phyloP scores from a whole-genome alignment of 805 yeast genomes.

The Myxozyma vanderwaltii region DNA sequence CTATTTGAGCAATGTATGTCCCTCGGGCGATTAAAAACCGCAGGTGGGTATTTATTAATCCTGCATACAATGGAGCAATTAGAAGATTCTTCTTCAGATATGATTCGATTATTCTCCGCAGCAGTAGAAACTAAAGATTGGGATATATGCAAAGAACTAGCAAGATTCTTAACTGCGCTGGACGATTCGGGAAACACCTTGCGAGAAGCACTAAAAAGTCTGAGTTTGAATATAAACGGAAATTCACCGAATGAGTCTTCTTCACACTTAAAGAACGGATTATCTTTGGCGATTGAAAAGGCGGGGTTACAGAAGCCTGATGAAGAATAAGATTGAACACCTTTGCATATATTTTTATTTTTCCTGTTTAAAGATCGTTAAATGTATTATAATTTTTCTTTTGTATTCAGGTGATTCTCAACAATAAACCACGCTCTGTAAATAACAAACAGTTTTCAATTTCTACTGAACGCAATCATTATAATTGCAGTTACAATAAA shows the following conservation, averaged over 20 bases:
- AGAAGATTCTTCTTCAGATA: slow-evolving; percentile 38
- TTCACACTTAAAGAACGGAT: too few relatives aligned
- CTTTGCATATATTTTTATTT: too few relatives aligned
- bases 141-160: slow-evolving; percentile 45
- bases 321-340: too few relatives aligned
- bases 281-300: not conserved
- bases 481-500: too few relatives aligned
- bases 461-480: too few relatives aligned
- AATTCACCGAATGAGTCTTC: not conserved
- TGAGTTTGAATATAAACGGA: slow-evolving; percentile 2
- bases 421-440: too few relatives aligned
- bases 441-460: too few relatives aligned
- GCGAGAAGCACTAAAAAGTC: slow-evolving; percentile 18
- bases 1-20: slow-evolving; percentile 44
- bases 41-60: slow-evolving; percentile 47
- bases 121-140: slow-evolving; percentile 43
- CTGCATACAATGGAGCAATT: slow-evolving; percentile 43
- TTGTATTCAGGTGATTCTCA: not conserved
- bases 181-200: slow-evolving; percentile 40
- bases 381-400: too few relatives aligned
- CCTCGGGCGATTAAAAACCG: slow-evolving; percentile 44
- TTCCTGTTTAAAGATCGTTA: too few relatives aligned
- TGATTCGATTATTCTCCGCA: slow-evolving; percentile 40
- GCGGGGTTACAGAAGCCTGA: not conserved
- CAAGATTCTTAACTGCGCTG: slow-evolving; percentile 45